These are phyloP conservation scores for Lepidium sativum DNA, from an alignment of 345 rosid genomes.

Conservation along the genomic window DNA sequence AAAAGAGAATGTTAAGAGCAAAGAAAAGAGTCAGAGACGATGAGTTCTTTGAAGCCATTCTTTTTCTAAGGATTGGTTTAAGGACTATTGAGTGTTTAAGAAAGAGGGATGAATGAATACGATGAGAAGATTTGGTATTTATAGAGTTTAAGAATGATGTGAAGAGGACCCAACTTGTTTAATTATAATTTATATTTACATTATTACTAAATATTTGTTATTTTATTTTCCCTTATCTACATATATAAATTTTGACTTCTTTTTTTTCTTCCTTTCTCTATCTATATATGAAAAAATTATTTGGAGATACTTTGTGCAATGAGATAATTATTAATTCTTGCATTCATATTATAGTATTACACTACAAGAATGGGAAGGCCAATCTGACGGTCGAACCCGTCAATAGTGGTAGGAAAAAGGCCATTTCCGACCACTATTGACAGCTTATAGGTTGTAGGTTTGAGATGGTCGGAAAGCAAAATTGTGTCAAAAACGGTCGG, in stretches of 20 bases:
- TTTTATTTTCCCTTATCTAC: background rate
- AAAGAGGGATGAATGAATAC: too few species aligned
- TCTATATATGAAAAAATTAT: background rate
- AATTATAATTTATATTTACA: background rate
- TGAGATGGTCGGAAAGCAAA: too few species aligned
- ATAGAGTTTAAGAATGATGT: background rate
- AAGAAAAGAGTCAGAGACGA: slow-evolving; percentile 17
- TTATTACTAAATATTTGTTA: background rate
- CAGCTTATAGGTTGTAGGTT: too few species aligned
- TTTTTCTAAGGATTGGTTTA: background rate
- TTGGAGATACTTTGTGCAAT: background rate
- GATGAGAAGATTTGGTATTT: background rate
- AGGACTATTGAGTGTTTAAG: background rate
- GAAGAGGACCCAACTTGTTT: background rate
- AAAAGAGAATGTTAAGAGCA: slow-evolving; percentile 10
- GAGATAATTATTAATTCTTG: background rate
- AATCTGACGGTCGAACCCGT: too few species aligned
- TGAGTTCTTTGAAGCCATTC: slow-evolving; percentile 21
- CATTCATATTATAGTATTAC: background rate
- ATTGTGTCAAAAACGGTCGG: too few species aligned
- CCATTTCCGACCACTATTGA: too few species aligned
- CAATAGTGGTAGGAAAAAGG: too few species aligned
- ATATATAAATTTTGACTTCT: background rate
- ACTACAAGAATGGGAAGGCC: too few species aligned
- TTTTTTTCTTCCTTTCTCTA: background rate